Conservation (phyloP, 2,329 filamentous ascomycete genomes). For the Gremmenia infestans region DNA sequence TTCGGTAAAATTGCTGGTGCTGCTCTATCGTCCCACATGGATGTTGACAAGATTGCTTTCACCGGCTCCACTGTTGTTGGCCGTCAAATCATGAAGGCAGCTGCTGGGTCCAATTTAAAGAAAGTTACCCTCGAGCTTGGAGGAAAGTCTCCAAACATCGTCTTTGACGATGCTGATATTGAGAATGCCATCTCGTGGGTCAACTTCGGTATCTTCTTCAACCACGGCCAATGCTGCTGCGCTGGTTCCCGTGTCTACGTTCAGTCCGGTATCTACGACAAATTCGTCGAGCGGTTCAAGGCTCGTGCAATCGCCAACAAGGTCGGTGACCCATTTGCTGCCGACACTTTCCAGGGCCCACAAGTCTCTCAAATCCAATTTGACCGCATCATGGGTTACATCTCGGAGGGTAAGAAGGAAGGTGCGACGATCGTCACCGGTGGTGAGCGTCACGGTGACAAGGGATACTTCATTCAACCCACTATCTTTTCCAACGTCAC, state of each 20-base stretch:
- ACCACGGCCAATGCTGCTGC: conserved; percentile 44
- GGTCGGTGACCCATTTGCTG: conserved; percentile 62
- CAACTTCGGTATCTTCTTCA: conserved; percentile 44
- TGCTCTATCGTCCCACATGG: conserved; percentile 57
- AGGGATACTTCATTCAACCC: conserved; percentile 69
- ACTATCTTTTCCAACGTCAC: conserved; percentile 69
- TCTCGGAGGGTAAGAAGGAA: conserved; percentile 59
- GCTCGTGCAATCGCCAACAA: conserved; percentile 57
- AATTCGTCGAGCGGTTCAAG: conserved; percentile 63
- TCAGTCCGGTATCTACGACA: conserved; percentile 65
- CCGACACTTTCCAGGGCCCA: conserved; percentile 65
- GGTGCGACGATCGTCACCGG: conserved; percentile 61
- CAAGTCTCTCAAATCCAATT: conserved; percentile 66
- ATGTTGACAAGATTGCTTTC: conserved; percentile 63
- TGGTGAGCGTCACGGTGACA: conserved; percentile 59
- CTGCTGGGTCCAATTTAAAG: conserved; percentile 58
- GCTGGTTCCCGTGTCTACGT: conserved; percentile 66
- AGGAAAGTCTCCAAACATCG: conserved; percentile 59
- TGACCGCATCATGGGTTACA: conserved; percentile 64
- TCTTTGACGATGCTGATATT: conserved; percentile 57
- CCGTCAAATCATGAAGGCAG: conserved; percentile 59
- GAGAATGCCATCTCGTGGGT: conserved; percentile 60
- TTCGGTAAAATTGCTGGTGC: conserved; percentile 65
- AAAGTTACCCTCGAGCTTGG: conserved; percentile 60
- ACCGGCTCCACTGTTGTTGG: conserved; percentile 59